These are phyloP conservation scores for Fusarium subglutinans DNA, from an alignment of 2,329 filamentous ascomycete genomes.

Conservation along the genomic window DNA sequence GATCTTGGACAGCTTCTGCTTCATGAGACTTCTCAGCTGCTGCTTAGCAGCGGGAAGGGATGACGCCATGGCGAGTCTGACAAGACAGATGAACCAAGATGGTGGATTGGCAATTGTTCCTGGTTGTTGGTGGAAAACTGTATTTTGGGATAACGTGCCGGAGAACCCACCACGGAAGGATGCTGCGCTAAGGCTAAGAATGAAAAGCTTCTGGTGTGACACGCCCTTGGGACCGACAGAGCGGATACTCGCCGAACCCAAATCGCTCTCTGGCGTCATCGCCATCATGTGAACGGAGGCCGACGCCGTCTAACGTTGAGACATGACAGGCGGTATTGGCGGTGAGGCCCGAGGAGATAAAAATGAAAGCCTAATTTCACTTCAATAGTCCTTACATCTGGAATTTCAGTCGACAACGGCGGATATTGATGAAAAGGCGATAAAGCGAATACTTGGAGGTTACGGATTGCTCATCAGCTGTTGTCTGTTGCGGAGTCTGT, in stretches of 20 bases:
- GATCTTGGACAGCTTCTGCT: slow-evolving; percentile 69
- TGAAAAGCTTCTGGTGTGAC: slow-evolving; percentile 16
- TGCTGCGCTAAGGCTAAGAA: slow-evolving; percentile 30
- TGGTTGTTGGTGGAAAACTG: slow-evolving; percentile 18
- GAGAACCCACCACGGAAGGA: slow-evolving; percentile 4
- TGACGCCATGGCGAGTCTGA: slow-evolving; percentile 57
- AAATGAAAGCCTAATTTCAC: neutral
- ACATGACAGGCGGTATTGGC: slow-evolving; percentile 3
- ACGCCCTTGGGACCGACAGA: slow-evolving; percentile 17
- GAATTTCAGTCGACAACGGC: slow-evolving; percentile 4
- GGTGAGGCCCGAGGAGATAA: slow-evolving; percentile 20
- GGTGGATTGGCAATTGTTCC: slow-evolving; percentile 11
- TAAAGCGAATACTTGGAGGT: neutral
- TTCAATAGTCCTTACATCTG: neutral
- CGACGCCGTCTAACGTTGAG: slow-evolving; percentile 1
- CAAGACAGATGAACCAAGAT: slow-evolving; percentile 7
- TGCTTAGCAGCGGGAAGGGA: slow-evolving; percentile 75
- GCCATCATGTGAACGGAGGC: slow-evolving; percentile 18
- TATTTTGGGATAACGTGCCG: slow-evolving; percentile 7
- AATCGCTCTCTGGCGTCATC: slow-evolving; percentile 25
- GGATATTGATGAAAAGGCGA: neutral
- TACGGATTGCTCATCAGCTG: neutral
- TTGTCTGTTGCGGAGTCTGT: neutral
- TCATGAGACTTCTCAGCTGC: slow-evolving; percentile 77
- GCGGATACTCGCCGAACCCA: slow-evolving; percentile 28